phyloP scores from a whole-genome alignment of 192 early-diverging fungal genomes.

The Coemansia sp. region DNA sequence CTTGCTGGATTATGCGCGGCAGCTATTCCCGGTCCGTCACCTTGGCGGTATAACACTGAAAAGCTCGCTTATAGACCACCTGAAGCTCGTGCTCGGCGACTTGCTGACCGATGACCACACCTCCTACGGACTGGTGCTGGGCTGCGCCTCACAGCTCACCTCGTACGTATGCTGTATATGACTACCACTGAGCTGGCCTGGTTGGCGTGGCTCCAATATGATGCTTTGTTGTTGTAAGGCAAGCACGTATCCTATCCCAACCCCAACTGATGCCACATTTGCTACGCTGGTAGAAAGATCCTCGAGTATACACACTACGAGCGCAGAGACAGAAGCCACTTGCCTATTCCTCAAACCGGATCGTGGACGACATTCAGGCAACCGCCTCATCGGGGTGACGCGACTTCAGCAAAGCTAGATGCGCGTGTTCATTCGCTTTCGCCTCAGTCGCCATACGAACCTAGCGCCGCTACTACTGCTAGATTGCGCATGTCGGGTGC shows the following conservation, averaged over 20 bases:
- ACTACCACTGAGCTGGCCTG: not conserved
- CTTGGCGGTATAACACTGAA: not conserved
- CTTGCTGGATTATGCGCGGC: constrained; percentile 12
- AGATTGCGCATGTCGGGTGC: not conserved
- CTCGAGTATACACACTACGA: constrained; percentile 3
- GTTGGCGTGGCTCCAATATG: not conserved
- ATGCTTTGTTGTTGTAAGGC: not conserved
- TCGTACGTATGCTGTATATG: not conserved
- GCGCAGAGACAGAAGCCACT: not conserved
- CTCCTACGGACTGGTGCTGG: not conserved
- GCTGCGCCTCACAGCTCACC: not conserved
- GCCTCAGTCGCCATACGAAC: not conserved
- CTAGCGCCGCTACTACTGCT: not conserved
- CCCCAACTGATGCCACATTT: not conserved
- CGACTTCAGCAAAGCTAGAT: not conserved
- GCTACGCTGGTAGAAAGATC: not conserved
- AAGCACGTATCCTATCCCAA: not conserved
- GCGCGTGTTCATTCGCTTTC: not conserved
- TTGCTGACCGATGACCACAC: not conserved
- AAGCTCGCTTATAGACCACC: not conserved
- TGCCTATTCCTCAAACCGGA: constrained; percentile 3
- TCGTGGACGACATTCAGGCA: constrained; percentile 5
- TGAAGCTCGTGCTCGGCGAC: not conserved
- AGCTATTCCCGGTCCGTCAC: not conserved
- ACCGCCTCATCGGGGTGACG: not conserved